These are phyloP conservation scores for Trichosporon inkin DNA, from an alignment of 1,284 basidiomycete genomes.

Conservation along the genomic window DNA sequence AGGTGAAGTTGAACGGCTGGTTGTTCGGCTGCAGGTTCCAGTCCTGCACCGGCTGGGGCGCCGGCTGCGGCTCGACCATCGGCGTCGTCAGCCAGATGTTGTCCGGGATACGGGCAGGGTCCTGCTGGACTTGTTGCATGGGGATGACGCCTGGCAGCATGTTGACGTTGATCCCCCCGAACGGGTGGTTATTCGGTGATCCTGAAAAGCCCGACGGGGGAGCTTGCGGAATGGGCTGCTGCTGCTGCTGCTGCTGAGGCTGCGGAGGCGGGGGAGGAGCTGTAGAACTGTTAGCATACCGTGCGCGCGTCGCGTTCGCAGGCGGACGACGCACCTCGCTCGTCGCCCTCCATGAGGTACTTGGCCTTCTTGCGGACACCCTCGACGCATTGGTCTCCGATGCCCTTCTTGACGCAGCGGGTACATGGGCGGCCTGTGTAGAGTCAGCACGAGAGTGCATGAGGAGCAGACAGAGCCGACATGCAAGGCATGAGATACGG, in stretches of 20 bases:
- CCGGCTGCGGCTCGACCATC: conserved; percentile 19
- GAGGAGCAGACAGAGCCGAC: conserved; percentile 5
- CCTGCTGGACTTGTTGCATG: conserved; percentile 5
- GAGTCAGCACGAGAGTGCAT: conserved; percentile 15
- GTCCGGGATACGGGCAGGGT: conserved; percentile 22
- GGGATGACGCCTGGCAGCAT: conserved; percentile 18
- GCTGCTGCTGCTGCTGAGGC: conserved; percentile 6
- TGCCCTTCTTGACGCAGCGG: conserved; percentile 89
- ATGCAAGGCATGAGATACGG: too few species aligned
- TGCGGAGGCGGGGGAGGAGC: conserved; percentile 5
- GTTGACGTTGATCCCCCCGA: conserved; percentile 5
- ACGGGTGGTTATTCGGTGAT: conserved; percentile 17
- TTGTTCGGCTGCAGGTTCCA: conserved; percentile 18
- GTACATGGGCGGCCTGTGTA: conserved; percentile 82
- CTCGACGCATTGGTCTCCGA: conserved; percentile 82
- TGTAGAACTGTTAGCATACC: not conserved
- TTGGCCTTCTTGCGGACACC: conserved; percentile 97
- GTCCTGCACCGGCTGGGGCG: conserved; percentile 12
- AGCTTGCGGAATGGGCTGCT: not conserved
- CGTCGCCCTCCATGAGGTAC: conserved; percentile 87
- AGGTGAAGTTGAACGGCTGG: conserved; percentile 23
- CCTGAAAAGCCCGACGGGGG: conserved; percentile 11
- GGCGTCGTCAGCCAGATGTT: conserved; percentile 30
- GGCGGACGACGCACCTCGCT: conserved; percentile 63
- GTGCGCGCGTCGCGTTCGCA: too few species aligned